These are phyloP conservation scores for Backusella liffmaniae DNA, from an alignment of 192 early-diverging fungal species.

Conservation along the genomic window DNA sequence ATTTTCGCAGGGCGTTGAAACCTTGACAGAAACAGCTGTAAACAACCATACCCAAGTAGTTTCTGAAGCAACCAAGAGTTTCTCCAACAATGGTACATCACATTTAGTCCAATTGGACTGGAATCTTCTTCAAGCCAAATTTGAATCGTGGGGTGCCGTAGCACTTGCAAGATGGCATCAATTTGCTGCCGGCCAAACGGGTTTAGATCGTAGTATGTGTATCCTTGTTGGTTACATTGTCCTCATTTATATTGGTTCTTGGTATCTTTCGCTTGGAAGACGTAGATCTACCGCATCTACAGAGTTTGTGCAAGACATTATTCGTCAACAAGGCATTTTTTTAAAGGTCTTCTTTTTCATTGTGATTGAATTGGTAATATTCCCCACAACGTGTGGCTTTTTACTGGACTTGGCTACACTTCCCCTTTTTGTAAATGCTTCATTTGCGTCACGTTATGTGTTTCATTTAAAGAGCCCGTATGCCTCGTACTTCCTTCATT, in stretches of 20 bases:
- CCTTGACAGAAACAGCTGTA: not conserved
- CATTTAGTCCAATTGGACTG: not conserved
- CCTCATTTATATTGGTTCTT: conserved; percentile 46
- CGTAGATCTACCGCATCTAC: conserved; percentile 26
- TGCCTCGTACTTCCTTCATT: conserved; percentile 78
- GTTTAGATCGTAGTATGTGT: conserved; percentile 56
- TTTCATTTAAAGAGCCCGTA: conserved; percentile 63
- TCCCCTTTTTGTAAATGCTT: conserved; percentile 68
- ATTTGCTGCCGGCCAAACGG: conserved; percentile 46
- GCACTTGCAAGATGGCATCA: conserved; percentile 40
- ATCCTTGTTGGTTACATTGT: conserved; percentile 63
- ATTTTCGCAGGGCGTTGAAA: not conserved
- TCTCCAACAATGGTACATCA: not conserved
- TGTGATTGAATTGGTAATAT: conserved; percentile 80
- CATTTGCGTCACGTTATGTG: conserved; percentile 50
- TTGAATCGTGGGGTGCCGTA: not conserved
- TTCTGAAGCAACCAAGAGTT: not conserved
- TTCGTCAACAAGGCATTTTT: conserved; percentile 51
- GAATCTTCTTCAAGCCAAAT: not conserved
- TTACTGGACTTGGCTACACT: conserved; percentile 82
- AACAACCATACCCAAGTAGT: not conserved
- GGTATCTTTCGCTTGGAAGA: conserved; percentile 44
- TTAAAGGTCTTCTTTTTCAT: conserved; percentile 85
- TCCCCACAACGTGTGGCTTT: conserved; percentile 87
- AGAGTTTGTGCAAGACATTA: conserved; percentile 47